phyloP scores from a whole-genome alignment of 129 eudicot species.

The Ambrosia trifida region DNA sequence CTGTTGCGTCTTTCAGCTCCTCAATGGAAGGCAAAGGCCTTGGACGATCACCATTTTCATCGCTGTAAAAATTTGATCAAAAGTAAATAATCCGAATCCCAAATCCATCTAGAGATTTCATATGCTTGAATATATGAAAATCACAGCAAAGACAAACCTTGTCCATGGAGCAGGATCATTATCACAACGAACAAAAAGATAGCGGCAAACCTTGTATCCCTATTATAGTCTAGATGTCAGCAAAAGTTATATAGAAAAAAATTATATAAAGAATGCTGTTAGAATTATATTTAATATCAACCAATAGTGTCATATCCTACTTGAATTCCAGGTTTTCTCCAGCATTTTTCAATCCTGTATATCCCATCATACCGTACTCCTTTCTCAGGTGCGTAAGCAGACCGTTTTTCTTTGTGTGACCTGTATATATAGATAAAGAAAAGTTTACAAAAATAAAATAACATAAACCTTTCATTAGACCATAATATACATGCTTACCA shows the following conservation, averaged over 20 bases:
- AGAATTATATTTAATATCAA: background rate
- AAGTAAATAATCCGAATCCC: background rate
- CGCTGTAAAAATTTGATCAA: slow-evolving; percentile 36
- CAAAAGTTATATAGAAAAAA: background rate
- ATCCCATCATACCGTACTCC: slow-evolving; percentile 84
- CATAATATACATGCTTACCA: background rate
- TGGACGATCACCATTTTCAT: slow-evolving; percentile 75
- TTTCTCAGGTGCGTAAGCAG: slow-evolving; percentile 84
- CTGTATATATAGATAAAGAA: slow-evolving; percentile 35
- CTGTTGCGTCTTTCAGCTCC: slow-evolving; percentile 63
- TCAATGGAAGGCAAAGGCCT: slow-evolving; percentile 56
- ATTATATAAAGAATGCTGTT: background rate
- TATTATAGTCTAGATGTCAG: slow-evolving; percentile 17
- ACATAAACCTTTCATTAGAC: background rate
- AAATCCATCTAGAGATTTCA: slow-evolving; percentile 8
- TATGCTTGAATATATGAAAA: slow-evolving; percentile 10
- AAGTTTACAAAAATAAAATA: background rate
- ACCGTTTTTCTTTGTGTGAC: slow-evolving; percentile 86
- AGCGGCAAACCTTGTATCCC: slow-evolving; percentile 78
- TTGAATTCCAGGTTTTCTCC: slow-evolving; percentile 67
- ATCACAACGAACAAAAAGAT: slow-evolving; percentile 82
- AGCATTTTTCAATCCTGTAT: slow-evolving; percentile 81
- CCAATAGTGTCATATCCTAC: slow-evolving; percentile 31
- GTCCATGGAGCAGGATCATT: slow-evolving; percentile 98
- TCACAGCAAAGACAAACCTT: slow-evolving; percentile 48